These are phyloP conservation scores for Corchorus olitorius DNA, from an alignment of 345 rosid species.

Conservation along the genomic window DNA sequence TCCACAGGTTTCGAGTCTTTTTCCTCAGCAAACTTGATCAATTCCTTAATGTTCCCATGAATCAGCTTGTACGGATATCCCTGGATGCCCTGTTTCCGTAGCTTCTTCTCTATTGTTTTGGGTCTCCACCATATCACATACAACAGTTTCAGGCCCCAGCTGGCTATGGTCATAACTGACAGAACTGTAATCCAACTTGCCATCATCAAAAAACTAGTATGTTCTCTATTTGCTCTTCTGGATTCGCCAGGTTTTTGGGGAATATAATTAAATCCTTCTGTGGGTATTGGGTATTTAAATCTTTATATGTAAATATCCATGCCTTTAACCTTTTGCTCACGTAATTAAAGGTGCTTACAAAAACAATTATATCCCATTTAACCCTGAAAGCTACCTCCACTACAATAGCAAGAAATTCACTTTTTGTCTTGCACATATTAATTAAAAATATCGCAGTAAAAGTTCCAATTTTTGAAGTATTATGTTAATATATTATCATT, in stretches of 20 bases:
- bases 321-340: neutral
- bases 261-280: too few relatives aligned
- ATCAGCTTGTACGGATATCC: constrained; percentile 24
- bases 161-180: constrained; percentile 4
- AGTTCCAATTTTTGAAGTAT: neutral
- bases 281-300: neutral
- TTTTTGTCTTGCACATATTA: neutral
- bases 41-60: constrained; percentile 26
- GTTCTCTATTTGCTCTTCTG: neutral
- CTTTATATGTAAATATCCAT: neutral
- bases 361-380: neutral
- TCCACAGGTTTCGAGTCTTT: constrained; percentile 1
- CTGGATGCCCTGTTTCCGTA: constrained; percentile 30
- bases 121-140: constrained; percentile 32
- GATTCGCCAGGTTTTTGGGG: too few relatives aligned
- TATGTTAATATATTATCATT: too few relatives aligned
- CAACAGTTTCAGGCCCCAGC: constrained; percentile 23
- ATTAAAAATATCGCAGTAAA: neutral
- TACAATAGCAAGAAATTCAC: neutral
- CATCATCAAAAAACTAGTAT: neutral
- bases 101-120: constrained; percentile 29
- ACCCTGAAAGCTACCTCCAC: neutral
- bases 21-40: constrained; percentile 23
- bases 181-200: neutral
- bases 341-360: neutral